Base-by-base conservation (phyloP, 306 rosid species). In the Vicia faba region DNA sequence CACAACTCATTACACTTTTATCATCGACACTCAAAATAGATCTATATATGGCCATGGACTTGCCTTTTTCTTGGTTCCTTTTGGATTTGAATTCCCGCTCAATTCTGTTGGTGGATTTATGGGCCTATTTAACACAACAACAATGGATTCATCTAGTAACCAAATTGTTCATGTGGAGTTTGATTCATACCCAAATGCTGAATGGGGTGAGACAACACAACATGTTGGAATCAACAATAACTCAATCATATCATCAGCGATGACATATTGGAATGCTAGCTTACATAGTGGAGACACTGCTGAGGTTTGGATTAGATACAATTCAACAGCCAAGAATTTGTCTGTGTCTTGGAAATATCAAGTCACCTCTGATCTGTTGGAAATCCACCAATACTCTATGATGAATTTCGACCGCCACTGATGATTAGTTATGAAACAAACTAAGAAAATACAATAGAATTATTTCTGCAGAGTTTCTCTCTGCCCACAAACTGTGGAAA, bases 91-190 rank as follows among this genome's bases (percentile, higher is more conserved):
- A 9, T 74, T 77, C 53, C 81, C 79, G 4, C 73, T 60, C 11
- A 83, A 83, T 70, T 79, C 84, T 11, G 19, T 15, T 11, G 73
- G 51, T 11, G 70, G 79, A 1, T 77, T 73, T 39, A 28, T 80
- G 0, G 84, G 84, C 19, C 44, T 83, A 16, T 74, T n/a, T 11
- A 83, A 80, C 29, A 31, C 61, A 5, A 67, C 81, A 33, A 71
- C 69, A 8, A 18, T 13, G 61, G 10, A 2, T 12, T 66, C 81
- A 33, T 6, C 75, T 7, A 19, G 3, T 0, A 49, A 39, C 38
- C 80, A 80, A 15, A 74, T 77, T 53, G 74, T 80, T 64, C 76
- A 11, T 4, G 81, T 83, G 1, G 84, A 83, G 63, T 83, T 83
- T 4, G 83, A 78, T 45, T 25, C 68, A 2, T 33, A 0, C 3